Evolutionary conservation across 345 rosid species (phyloP), one percentile per base, ranked within the genome.

Genomic region (Nephelium lappaceum): DNA sequence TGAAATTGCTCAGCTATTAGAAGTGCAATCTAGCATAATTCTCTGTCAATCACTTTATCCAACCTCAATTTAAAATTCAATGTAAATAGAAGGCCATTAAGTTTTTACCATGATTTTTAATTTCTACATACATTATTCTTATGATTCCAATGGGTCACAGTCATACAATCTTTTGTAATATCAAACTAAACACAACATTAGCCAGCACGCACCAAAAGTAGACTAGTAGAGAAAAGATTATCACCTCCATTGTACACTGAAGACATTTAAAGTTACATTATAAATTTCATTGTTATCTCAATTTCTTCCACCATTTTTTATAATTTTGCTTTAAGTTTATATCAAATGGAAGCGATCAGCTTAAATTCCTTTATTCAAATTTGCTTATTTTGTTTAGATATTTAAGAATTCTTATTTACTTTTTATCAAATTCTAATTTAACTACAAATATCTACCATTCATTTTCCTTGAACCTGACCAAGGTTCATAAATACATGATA

Each of bases 391-490:
- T 31, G 31, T 36, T 57, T 10, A 38, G 16, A 51, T 71, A 69
- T 67, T 39, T 39, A 39, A 8, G 41, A 43, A 71, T 3, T 72
- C 39, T 43, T 72, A n/a, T 57, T 45, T 19, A 5, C 15, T n/a
- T 5, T 57, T 57, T 57, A 57, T 6, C 23, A 57, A 11, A 57
- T 9, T 72, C 38, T 24, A 36, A 14, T 72, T 45, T 38, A 25
- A 21, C 18, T 5, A 11, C 21, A 66, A 24, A 24, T 2, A 19
- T 36, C 1, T 24, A 12, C 66, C 15, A 9, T 9, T 12, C 36
- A 27, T 38, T 55, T 72, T 72, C 12, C 51, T 58, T 31, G 9
- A 72, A 72, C 23, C 65, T 57, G 58, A 57, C 51, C n/a, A n/a
- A n/a, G n/a, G n/a, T n/a, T n/a, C n/a, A n/a, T n/a, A n/a, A n/a